Percentiles rank a stretch among this genome's conserved stretches.
These are phyloP conservation scores for Fusarium nisikadoi DNA, from an alignment of 2,329 filamentous ascomycete genomes.

Conservation along the genomic window DNA sequence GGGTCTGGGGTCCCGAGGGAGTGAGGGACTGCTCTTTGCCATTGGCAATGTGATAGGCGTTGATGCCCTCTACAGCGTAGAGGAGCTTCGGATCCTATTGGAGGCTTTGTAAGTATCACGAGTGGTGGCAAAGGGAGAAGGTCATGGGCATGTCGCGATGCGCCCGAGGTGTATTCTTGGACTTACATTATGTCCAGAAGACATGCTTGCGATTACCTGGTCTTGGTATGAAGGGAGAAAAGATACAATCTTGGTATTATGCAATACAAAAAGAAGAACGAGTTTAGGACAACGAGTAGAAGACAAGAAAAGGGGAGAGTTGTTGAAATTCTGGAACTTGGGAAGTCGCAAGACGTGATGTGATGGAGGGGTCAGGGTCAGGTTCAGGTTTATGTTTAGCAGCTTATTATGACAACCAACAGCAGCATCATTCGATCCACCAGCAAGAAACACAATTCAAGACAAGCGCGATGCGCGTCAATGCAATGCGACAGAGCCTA, in stretches of 20 bases:
- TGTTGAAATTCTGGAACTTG: constrained; percentile 32
- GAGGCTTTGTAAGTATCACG: constrained; percentile 19
- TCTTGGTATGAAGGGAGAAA: neutral
- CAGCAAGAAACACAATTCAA: constrained; percentile 5
- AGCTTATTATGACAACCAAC: constrained; percentile 23
- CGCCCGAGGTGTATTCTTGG: neutral
- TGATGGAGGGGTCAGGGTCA: constrained; percentile 31
- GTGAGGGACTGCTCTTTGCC: constrained; percentile 87
- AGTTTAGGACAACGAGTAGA: constrained; percentile 15
- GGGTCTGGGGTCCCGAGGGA: constrained; percentile 85
- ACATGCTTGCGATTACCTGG: constrained; percentile 36
- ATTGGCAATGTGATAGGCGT: constrained; percentile 90
- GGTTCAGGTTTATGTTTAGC: constrained; percentile 18
- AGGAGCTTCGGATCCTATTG: constrained; percentile 70
- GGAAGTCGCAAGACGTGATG: constrained; percentile 31
- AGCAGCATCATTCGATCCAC: constrained; percentile 15
- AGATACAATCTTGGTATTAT: neutral
- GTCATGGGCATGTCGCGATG: constrained; percentile 29
- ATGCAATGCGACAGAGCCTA: constrained; percentile 8
- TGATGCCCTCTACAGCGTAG: constrained; percentile 83
- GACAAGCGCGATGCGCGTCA: constrained; percentile 42
- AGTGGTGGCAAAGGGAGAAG: constrained; percentile 2
- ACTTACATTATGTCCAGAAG: constrained; percentile 49
- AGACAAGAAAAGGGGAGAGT: constrained; percentile 13
- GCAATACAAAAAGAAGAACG: neutral